Evolutionary conservation across 2,329 filamentous ascomycete genomes (phyloP).

Genomic region (Thyridium curvatum): DNA sequence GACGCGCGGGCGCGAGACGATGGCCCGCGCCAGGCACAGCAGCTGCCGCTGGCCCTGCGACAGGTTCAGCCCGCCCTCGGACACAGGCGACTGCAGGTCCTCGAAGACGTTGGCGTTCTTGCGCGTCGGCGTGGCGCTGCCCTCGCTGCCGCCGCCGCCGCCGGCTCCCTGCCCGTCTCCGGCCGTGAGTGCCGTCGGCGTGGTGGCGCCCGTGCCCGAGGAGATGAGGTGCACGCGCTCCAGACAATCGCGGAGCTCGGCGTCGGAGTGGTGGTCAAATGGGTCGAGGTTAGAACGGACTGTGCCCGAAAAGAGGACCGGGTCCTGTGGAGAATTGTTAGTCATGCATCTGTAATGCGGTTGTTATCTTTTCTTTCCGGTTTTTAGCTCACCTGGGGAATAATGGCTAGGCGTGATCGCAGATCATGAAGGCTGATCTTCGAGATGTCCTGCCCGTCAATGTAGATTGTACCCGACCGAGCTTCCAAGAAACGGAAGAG

Average conservation of each 20-base stretch:
- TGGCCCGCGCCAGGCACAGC: slow-evolving; percentile 66
- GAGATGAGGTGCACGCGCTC: slow-evolving; percentile 59
- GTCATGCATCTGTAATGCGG: neutral
- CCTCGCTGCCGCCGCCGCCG: slow-evolving; percentile 16
- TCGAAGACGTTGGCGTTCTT: slow-evolving; percentile 62
- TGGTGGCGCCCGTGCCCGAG: slow-evolving; percentile 29
- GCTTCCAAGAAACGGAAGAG: slow-evolving; percentile 74
- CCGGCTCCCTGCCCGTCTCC: too few species aligned
- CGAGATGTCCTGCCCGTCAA: slow-evolving; percentile 71
- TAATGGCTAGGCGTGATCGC: slow-evolving; percentile 70
- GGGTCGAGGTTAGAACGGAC: slow-evolving; percentile 72
- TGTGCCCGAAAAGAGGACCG: slow-evolving; percentile 75
- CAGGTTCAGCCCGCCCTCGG: slow-evolving; percentile 67
- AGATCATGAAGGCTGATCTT: slow-evolving; percentile 64
- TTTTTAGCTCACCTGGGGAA: slow-evolving; percentile 48
- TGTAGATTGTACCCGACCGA: slow-evolving; percentile 55
- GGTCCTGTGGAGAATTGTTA: slow-evolving; percentile 45
- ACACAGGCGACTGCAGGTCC: slow-evolving; percentile 55
- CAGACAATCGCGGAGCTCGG: slow-evolving; percentile 63
- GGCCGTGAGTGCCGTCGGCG: slow-evolving; percentile 18
- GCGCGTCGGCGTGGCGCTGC: slow-evolving; percentile 10
- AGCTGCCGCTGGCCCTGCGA: slow-evolving; percentile 74
- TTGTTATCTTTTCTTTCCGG: neutral
- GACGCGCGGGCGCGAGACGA: slow-evolving; percentile 65
- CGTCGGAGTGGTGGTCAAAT: slow-evolving; percentile 63